phyloP scores from a whole-genome alignment of 2,329 filamentous ascomycete species.

The Seiridium unicorne region DNA sequence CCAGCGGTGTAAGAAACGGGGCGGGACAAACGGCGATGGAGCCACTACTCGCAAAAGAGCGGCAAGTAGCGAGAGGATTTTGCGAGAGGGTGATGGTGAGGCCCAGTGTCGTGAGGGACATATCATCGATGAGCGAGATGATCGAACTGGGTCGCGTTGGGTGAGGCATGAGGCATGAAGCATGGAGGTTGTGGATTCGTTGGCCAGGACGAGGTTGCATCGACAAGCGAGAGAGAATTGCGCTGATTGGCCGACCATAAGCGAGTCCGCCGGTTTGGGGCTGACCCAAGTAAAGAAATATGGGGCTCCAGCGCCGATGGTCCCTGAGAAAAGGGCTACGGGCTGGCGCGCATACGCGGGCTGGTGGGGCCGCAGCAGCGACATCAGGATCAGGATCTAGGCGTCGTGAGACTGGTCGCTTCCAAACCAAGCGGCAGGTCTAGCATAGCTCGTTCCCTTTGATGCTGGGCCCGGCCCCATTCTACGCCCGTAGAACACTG shows the following conservation, averaged over 20 bases:
- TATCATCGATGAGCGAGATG: background rate
- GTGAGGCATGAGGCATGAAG: background rate
- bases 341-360: no score
- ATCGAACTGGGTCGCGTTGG: background rate
- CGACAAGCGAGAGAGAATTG: slow-evolving; percentile 11
- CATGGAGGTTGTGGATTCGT: background rate
- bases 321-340: background rate
- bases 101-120: background rate
- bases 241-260: slow-evolving; percentile 11
- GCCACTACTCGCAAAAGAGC: background rate
- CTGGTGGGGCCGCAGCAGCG: background rate
- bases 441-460: background rate
- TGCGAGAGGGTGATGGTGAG: background rate
- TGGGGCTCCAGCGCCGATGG: background rate
- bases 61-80: background rate
- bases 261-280: slow-evolving; percentile 12
- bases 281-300: background rate
- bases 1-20: background rate
- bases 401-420: no score
- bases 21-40: background rate
- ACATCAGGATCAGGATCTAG: no score
- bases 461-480: background rate
- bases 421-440: no score
- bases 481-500: background rate
- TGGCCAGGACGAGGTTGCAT: slow-evolving; percentile 10